phyloP scores from a whole-genome alignment of 495 filamentous ascomycete genomes.

The Penicillium flavigenum region DNA sequence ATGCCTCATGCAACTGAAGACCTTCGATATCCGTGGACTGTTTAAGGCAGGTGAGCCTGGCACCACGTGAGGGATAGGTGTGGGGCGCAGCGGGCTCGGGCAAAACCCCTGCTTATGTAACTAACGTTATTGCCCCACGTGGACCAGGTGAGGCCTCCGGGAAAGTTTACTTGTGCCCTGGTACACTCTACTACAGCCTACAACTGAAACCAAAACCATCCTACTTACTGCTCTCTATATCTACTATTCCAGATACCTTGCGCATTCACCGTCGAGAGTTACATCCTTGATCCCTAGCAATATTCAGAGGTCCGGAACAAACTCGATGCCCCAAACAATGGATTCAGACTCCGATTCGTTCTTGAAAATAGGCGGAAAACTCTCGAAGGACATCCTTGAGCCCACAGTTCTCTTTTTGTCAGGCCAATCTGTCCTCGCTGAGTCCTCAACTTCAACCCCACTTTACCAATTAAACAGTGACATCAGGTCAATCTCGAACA shows the following conservation, averaged over 20 bases:
- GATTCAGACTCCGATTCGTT: constrained; percentile 4
- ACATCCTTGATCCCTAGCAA: not conserved
- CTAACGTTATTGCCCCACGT: not conserved
- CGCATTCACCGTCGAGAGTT: not conserved
- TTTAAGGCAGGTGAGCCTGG: not conserved
- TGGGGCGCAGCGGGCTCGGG: too few species aligned
- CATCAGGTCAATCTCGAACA: constrained; percentile 8
- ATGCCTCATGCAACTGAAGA: not conserved
- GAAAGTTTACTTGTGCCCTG: not conserved
- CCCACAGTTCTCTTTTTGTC: not conserved
- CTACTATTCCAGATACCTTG: not conserved
- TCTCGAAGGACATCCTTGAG: not conserved
- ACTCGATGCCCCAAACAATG: not conserved
- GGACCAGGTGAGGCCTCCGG: not conserved
- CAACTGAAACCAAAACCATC: not conserved
- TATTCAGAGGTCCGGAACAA: not conserved
- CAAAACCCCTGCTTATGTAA: not conserved
- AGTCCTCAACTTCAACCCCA: not conserved
- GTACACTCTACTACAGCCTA: not conserved
- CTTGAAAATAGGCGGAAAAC: not conserved
- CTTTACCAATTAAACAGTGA: constrained; percentile 2
- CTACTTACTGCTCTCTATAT: not conserved
- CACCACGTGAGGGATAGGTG: not conserved
- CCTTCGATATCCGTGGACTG: not conserved
- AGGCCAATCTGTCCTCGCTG: not conserved